Conservation (phyloP, 1,139 yeast genomes). For the Debaryomycetaceae sp. region DNA sequence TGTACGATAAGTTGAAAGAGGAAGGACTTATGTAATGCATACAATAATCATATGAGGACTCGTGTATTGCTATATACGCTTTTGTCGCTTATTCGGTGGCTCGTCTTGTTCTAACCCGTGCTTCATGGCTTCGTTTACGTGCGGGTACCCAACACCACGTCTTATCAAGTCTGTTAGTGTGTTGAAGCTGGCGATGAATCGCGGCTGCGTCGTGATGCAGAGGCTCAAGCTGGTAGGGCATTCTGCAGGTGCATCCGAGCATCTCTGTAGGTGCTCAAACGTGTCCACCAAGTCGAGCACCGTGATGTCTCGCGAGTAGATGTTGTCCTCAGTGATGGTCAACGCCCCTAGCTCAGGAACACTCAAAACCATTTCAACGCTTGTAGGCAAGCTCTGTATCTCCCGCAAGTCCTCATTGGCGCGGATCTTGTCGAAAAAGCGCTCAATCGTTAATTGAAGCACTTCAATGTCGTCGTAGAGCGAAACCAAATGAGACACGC, state of each 20-base stretch:
- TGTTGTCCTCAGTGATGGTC: constrained; percentile 36
- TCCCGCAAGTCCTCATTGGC: constrained; percentile 25
- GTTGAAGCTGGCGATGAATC: constrained; percentile 33
- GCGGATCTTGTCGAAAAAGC: constrained; percentile 25
- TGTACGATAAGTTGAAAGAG: constrained; percentile 50
- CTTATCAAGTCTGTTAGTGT: constrained; percentile 22
- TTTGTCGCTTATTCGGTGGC: constrained; percentile 4
- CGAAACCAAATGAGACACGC: constrained; percentile 16
- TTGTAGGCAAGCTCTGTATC: constrained; percentile 19
- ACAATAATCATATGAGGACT: not conserved
- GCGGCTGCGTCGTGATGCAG: constrained; percentile 20
- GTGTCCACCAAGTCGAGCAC: constrained; percentile 30
- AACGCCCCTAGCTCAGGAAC: constrained; percentile 30
- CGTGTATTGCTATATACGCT: constrained; percentile 3
- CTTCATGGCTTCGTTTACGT: constrained; percentile 3
- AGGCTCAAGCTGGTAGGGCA: constrained; percentile 22
- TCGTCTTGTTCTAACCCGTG: constrained; percentile 3
- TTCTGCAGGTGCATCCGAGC: constrained; percentile 7
- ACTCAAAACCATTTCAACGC: constrained; percentile 28
- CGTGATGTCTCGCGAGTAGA: constrained; percentile 26
- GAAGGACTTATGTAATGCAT: constrained; percentile 31
- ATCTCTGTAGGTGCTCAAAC: constrained; percentile 20
- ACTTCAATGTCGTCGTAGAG: constrained; percentile 20
- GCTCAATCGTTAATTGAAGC: constrained; percentile 18
- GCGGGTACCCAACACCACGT: constrained; percentile 18